Evolutionary conservation across 352 stramenopile genomes (phyloP).

Genomic region (Blastocystis sp.): DNA sequence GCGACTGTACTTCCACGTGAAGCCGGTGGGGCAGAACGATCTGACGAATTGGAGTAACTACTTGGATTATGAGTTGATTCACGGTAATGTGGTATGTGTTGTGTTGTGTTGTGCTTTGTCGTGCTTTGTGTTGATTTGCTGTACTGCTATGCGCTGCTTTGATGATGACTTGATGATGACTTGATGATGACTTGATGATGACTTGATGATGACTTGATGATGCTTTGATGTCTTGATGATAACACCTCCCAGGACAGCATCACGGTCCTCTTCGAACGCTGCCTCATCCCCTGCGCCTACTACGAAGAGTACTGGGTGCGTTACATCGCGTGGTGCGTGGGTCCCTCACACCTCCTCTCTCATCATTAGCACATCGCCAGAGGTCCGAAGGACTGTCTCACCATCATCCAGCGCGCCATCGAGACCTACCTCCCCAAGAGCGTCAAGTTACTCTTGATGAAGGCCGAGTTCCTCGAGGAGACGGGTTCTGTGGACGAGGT

Average conservation of each 20-base stretch:
- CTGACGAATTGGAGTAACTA: constrained; percentile 72
- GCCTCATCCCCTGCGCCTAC: constrained; percentile 72
- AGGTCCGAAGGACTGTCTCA: constrained; percentile 6
- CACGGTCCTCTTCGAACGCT: constrained; percentile 73
- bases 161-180: not conserved
- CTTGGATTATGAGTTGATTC: constrained; percentile 50
- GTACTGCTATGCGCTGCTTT: not conserved
- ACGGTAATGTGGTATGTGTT: constrained; percentile 11
- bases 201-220: not conserved
- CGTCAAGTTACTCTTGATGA: constrained; percentile 43
- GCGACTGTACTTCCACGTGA: constrained; percentile 75
- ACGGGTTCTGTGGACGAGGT: constrained; percentile 1
- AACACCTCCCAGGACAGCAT: constrained; percentile 18
- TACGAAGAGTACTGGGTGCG: constrained; percentile 74
- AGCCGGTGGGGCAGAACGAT: constrained; percentile 72
- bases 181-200: not conserved
- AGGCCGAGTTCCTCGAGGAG: constrained; percentile 55
- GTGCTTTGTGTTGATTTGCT: not conserved
- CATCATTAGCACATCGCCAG: constrained; percentile 37
- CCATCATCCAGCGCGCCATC: constrained; percentile 17
- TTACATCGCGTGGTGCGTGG: constrained; percentile 61
- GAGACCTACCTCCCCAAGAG: constrained; percentile 35
- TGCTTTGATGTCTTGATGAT: not conserved
- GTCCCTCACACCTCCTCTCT: not conserved
- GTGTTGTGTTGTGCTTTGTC: not conserved